Percentiles rank a stretch among this genome's conserved stretches.
phyloP scores from a whole-genome alignment of 1,284 basidiomycete species.

The Microbotryum saponariae region DNA sequence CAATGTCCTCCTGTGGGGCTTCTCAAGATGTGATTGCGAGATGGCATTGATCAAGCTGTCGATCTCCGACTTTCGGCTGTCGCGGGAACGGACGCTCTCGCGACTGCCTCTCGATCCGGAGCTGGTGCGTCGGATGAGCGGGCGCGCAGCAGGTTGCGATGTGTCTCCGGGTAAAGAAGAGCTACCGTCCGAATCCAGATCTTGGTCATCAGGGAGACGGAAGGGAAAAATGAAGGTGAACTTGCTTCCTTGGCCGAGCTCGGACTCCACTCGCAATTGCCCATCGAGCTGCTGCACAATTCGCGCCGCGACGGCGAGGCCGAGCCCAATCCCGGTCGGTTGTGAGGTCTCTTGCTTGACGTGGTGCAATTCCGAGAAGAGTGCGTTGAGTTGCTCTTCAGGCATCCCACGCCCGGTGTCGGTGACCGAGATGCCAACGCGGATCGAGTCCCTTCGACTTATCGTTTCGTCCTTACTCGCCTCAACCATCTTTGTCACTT shows the following conservation, averaged over 20 bases:
- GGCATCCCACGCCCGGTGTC: constrained; percentile 37
- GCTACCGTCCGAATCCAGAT: background rate
- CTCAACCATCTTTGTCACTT: constrained; percentile 1
- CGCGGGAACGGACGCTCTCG: constrained; percentile 4
- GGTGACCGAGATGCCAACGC: constrained; percentile 44
- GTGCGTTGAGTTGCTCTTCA: constrained; percentile 38
- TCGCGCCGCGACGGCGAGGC: constrained; percentile 71
- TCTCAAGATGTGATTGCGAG: constrained; percentile 2
- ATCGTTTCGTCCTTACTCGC: constrained; percentile 5
- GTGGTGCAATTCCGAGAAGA: constrained; percentile 40
- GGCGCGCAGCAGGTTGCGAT: constrained; percentile 13
- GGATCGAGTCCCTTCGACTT: constrained; percentile 45
- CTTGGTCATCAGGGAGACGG: constrained; percentile 38
- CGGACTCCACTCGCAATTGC: constrained; percentile 70
- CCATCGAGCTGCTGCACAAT: constrained; percentile 73
- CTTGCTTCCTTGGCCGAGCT: constrained; percentile 58
- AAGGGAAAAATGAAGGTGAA: constrained; percentile 67
- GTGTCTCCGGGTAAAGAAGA: constrained; percentile 26
- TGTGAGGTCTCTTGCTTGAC: constrained; percentile 35
- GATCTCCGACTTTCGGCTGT: constrained; percentile 5
- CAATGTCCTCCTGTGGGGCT: background rate
- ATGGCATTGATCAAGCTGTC: constrained; percentile 7
- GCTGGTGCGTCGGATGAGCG: constrained; percentile 24
- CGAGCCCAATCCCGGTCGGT: constrained; percentile 51
- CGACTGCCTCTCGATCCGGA: constrained; percentile 18